Evolutionary conservation across 345 rosid genomes (phyloP).

Genomic region (Geranium rotundifolium): DNA sequence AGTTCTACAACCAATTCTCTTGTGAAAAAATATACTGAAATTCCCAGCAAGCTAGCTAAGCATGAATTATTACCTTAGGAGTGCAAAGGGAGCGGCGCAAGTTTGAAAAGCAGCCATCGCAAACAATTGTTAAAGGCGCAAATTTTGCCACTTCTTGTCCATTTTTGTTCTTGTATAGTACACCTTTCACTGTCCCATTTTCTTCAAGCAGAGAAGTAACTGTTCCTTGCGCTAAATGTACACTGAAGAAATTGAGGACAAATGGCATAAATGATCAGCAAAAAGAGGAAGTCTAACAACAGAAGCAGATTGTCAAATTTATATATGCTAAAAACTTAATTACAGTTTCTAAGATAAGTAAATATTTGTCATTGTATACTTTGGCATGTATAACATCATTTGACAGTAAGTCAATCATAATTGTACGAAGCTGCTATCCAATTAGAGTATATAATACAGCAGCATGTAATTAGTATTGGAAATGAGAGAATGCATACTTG

Average conservation of each 20-base stretch:
- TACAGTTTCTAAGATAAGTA: no score
- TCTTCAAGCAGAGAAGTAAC: slow-evolving; percentile 15
- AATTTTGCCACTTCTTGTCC: slow-evolving; percentile 2
- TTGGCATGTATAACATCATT: no score
- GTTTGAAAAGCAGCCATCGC: slow-evolving; percentile 18
- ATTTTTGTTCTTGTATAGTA: slow-evolving; percentile 7
- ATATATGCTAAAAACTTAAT: no score
- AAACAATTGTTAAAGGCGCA: slow-evolving; percentile 12
- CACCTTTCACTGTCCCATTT: slow-evolving; percentile 12
- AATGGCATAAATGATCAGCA: no score
- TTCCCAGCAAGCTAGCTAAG: background rate
- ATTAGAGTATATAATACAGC: no score
- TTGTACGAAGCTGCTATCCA: no score
- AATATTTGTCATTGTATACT: no score
- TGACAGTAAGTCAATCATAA: no score
- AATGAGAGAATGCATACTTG: slow-evolving; percentile 1
- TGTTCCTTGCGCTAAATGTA: slow-evolving; percentile 14
- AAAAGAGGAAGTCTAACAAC: no score
- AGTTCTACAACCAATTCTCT: background rate
- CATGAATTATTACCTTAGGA: slow-evolving; percentile 10
- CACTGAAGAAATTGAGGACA: slow-evolving; percentile 5
- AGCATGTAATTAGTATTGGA: no score
- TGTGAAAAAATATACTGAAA: no score
- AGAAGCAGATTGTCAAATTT: no score
- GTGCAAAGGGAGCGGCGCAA: slow-evolving; percentile 13